Evolutionary conservation across 345 rosid genomes (phyloP), one percentile per base, ranked within the genome.

Genomic region (Abelmoschus esculentus): DNA sequence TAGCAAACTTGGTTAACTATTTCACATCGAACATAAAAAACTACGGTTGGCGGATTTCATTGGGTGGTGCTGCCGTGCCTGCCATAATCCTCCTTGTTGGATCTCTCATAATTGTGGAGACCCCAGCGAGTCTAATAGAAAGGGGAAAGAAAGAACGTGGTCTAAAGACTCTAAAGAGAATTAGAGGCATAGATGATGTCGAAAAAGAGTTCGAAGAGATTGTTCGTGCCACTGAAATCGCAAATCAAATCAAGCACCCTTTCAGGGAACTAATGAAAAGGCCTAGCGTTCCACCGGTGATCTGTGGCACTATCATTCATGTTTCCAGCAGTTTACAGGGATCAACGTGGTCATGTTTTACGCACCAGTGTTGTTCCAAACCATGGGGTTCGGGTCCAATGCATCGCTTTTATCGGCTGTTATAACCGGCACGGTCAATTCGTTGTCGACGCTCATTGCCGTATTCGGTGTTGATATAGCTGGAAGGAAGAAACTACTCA

Each of bases 291-390:
- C 90, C 96, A 6, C 92, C 83, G 9, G 74, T 87, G 56, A 6
- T 81, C 1, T 84, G 83, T 3, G 90, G 85, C 34, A 84, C 76
- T 2, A 6, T 83, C 19, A 73, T 86, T 63, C 92, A 86, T 32
- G 40, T 86, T 87, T 87, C 70, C 96, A 87, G 78, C 92, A 89
- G 77, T 82, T 89, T n/a, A 83, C 96, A 0, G 96, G 96, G 34
- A 84, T 87, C 64, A 86, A 79, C 36, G 82, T 79, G 6, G 73
- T 86, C 61, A 77, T 80, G 85, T 80, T 82, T 50, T 86, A 86
- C 56, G 79, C 87, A 10, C 90, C 89, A 0, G 87, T 82, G 14
- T 77, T 86, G 47, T 83, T 86, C 8, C 85, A 78, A 70, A 84
- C 87, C 0, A 82, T 86, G 75, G 90, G 90, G 3, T 77, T 83